Percentiles rank a stretch among this genome's conserved stretches.
phyloP scores from a whole-genome alignment of 805 yeast species.

The Lipomyces spencermartinsiae region DNA sequence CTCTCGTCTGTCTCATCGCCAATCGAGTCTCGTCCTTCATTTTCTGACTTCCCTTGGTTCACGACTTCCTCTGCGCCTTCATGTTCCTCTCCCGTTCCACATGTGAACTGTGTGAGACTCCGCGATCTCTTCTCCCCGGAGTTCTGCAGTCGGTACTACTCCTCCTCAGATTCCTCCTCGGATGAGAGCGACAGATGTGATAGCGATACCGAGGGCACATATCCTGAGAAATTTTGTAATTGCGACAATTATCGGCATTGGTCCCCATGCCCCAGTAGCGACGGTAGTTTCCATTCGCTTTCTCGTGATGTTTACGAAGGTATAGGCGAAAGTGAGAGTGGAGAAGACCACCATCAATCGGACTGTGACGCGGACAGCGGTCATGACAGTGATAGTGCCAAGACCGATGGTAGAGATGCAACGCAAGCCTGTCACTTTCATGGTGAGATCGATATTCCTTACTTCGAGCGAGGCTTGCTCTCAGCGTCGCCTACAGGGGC shows the following conservation, averaged over 20 bases:
- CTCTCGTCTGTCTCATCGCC: background rate
- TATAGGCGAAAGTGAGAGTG: background rate
- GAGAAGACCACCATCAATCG: background rate
- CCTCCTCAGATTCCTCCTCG: background rate
- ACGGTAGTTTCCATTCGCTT: background rate
- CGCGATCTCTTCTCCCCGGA: slow-evolving; percentile 1
- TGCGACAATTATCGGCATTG: background rate
- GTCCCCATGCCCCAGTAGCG: background rate
- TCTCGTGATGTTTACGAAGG: background rate
- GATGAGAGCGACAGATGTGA: background rate
- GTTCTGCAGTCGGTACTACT: background rate
- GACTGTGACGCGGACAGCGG: background rate
- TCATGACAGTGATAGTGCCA: background rate
- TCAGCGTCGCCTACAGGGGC: background rate
- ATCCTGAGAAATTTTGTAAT: background rate
- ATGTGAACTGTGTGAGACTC: background rate
- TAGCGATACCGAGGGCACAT: background rate
- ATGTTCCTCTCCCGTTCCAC: background rate
- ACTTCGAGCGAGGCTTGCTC: background rate
- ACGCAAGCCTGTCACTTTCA: background rate
- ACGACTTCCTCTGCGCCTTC: background rate
- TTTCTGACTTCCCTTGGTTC: background rate
- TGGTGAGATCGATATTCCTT: background rate
- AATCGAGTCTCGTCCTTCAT: background rate
- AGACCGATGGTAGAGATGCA: background rate